phyloP scores from a whole-genome alignment of 805 yeast species.

The Pichia exigua region DNA sequence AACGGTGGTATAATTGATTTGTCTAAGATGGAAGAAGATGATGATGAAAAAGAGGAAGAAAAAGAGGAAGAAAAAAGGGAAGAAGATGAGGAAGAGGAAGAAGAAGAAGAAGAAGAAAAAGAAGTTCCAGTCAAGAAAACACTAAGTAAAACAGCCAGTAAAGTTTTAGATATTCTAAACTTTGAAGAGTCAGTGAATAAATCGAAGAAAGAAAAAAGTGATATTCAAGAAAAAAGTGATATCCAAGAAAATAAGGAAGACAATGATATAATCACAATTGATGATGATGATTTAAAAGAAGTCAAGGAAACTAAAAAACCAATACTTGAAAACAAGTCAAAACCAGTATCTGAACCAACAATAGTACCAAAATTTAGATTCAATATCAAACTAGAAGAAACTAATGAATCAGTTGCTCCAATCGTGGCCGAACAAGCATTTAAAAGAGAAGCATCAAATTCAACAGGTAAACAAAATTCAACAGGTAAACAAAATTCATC shows the following conservation, averaged over 20 bases:
- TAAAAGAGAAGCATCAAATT: background rate
- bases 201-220: background rate
- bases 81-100: conserved; percentile 8
- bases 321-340: background rate
- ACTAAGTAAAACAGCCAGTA: conserved; percentile 16
- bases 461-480: background rate
- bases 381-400: background rate
- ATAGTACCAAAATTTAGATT: background rate
- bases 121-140: background rate
- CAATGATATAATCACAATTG: background rate
- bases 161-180: conserved; percentile 11
- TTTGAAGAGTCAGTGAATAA: background rate
- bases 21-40: conserved; percentile 11
- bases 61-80: background rate
- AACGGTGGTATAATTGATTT: conserved; percentile 15
- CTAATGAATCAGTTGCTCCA: background rate
- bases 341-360: background rate
- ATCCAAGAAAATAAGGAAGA: background rate
- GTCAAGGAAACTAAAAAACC: background rate
- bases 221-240: background rate
- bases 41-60: background rate
- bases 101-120: background rate
- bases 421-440: background rate
- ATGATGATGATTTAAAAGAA: background rate
- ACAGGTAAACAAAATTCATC: background rate